phyloP scores from a whole-genome alignment of 208 protist species.

The Naegleria fowleri region DNA sequence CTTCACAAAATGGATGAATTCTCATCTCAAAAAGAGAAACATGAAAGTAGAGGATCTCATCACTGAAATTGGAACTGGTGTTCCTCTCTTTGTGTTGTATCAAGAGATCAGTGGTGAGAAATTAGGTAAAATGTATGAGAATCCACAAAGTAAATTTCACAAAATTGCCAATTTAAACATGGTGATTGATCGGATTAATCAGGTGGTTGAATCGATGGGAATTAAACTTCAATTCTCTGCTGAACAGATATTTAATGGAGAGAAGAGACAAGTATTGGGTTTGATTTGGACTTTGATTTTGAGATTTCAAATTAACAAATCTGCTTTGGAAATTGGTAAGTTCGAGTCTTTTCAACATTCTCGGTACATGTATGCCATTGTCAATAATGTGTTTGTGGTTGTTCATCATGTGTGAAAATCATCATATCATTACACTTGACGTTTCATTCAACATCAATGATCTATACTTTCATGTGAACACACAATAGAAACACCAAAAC shows the following conservation, averaged over 20 bases:
- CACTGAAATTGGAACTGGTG: background rate
- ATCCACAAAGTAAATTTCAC: background rate
- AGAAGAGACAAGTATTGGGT: conserved; percentile 13
- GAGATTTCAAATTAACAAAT: conserved; percentile 20
- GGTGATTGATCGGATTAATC: background rate
- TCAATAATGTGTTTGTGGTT: background rate
- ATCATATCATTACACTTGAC: background rate
- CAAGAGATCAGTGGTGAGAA: background rate
- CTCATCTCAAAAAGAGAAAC: background rate
- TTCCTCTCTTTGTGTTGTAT: background rate
- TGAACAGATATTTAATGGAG: conserved; percentile 1
- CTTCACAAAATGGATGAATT: conserved; percentile 9
- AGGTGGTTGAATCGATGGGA: background rate
- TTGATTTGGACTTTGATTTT: conserved; percentile 31
- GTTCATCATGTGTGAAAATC: background rate
- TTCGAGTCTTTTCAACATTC: too few species aligned
- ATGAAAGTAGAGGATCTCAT: background rate
- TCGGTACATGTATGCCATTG: background rate
- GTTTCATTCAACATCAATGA: background rate
- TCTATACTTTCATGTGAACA: too few species aligned
- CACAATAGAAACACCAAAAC: too few species aligned
- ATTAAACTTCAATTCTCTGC: background rate
- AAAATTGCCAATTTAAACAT: conserved; percentile 10
- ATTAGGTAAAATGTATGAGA: background rate
- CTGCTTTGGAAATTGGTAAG: conserved; percentile 1